Percentiles rank a stretch among this genome's conserved stretches.
Evolutionary conservation across 2,329 filamentous ascomycete species (phyloP).

Genomic region (Curvularia eragrostidis): DNA sequence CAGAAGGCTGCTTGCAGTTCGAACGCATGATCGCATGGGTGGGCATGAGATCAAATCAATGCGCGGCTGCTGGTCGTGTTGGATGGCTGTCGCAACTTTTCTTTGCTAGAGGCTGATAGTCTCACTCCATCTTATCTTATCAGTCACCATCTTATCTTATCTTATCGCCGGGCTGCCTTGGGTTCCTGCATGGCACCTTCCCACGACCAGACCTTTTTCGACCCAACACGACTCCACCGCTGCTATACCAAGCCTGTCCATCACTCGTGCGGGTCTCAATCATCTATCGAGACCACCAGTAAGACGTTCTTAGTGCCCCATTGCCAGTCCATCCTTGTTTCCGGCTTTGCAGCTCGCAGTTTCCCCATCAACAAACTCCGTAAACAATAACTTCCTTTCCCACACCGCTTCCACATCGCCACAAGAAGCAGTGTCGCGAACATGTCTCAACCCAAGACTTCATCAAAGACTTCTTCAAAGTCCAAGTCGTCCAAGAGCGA

Average conservation of each 20-base stretch:
- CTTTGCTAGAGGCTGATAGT: constrained; percentile 4
- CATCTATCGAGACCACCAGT: neutral
- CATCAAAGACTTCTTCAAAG: constrained; percentile 35
- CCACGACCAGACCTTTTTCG: constrained; percentile 19
- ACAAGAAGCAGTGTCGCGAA: constrained; percentile 11
- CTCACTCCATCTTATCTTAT: constrained; percentile 35
- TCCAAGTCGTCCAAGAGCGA: constrained; percentile 58
- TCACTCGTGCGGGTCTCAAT: neutral
- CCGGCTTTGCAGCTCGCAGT: constrained; percentile 16
- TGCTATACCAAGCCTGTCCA: constrained; percentile 7
- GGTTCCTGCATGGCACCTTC: constrained; percentile 16
- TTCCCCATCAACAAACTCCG: constrained; percentile 40
- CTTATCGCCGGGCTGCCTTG: constrained; percentile 26
- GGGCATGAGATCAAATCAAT: constrained; percentile 38
- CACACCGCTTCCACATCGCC: constrained; percentile 6
- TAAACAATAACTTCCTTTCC: constrained; percentile 32
- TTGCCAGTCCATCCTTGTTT: neutral
- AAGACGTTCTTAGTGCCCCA: neutral
- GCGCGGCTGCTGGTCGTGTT: constrained; percentile 10
- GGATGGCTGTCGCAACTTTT: constrained; percentile 14
- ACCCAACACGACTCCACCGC: constrained; percentile 7
- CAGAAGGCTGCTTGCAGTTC: constrained; percentile 52
- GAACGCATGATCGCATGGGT: constrained; percentile 60
- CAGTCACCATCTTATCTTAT: constrained; percentile 10
- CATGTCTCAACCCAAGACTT: constrained; percentile 43